Base-by-base conservation (phyloP, 768 basidiomycete genomes). In the Thelephora ganbajun region DNA sequence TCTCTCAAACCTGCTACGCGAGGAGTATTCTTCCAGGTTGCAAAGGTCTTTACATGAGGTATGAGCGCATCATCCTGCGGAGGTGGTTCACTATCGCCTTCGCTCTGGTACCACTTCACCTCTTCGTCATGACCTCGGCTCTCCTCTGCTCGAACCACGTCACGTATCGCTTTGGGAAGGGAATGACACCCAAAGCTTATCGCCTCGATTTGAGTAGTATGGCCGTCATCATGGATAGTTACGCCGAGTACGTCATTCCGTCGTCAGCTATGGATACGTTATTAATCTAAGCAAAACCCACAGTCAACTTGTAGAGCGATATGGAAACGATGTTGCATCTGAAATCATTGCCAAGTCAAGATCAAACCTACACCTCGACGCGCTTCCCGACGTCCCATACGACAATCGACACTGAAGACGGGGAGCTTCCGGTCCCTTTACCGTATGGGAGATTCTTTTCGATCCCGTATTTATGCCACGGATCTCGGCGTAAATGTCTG, bases 171-270 rank as follows among this genome's bases (percentile, higher is more conserved):
- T 89, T 89, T 61, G 85, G 85, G 9, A 89, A 88, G 67, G 86
- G 87, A 50, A 79, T 88, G 77, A 86, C 82, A 72, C 86, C 85
- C 49, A 83, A 85, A 68, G 77, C 80, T 12, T 89, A 90, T 62
- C 69, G 84, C 33, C 69, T 89, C 41, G 79, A 78, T 64, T 66
- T 76, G 69, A 73, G 70, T 50, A 79, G 74, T 50, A 83, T 88
- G 80, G 82, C 80, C 2, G 71, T 83, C 46, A 85, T 90, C 59
- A 80, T 88, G 81, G 86, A 90, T 53, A 79, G 81, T 50, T 88
- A 86, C 59, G 83, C 83, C 16, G 80, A 70, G 84, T 86, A 52
- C 30, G 71, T 67, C 20, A 30, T 30, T 30, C 9, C 26, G 50
- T 57, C 59, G 2, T 48, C 35, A 7, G 11, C 26, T 48, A 23